These are phyloP conservation scores for Ramularia endophylla DNA, from an alignment of 2,329 filamentous ascomycete genomes.

Conservation along the genomic window DNA sequence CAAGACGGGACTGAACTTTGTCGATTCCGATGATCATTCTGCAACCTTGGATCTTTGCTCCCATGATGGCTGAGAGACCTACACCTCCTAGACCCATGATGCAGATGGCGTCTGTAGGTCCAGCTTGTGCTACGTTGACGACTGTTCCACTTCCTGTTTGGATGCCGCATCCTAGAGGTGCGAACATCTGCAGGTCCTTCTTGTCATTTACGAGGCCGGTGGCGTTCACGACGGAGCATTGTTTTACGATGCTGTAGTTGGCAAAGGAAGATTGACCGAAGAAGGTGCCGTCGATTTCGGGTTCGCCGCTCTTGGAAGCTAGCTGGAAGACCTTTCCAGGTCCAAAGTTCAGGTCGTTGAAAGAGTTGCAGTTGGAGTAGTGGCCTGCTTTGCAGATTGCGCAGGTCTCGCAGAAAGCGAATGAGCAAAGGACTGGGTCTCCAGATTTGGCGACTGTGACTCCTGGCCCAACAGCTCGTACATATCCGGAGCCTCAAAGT, in stretches of 20 bases:
- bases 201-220: conserved; percentile 33
- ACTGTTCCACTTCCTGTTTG: conserved; percentile 42
- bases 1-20: conserved; percentile 31
- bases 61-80: conserved; percentile 44
- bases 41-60: conserved; percentile 40
- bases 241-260: conserved; percentile 34
- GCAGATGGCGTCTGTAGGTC: conserved; percentile 33
- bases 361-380: conserved; percentile 46
- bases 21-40: conserved; percentile 39
- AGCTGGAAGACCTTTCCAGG: conserved; percentile 24
- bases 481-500: conserved; percentile 42
- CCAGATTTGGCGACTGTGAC: conserved; percentile 39
- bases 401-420: conserved; percentile 44
- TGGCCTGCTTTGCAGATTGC: conserved; percentile 43
- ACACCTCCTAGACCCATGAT: conserved; percentile 45
- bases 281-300: conserved; percentile 37
- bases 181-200: conserved; percentile 38
- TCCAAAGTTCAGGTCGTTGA: conserved; percentile 43
- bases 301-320: conserved; percentile 18
- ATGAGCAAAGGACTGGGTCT: conserved; percentile 45
- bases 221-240: conserved; percentile 40
- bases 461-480: conserved; percentile 39
- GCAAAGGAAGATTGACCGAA: conserved; percentile 47
- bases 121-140: conserved; percentile 35
- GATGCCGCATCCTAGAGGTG: conserved; percentile 43